Base-by-base conservation (phyloP, 192 early-diverging fungal species). In the Coemansia sp. region DNA sequence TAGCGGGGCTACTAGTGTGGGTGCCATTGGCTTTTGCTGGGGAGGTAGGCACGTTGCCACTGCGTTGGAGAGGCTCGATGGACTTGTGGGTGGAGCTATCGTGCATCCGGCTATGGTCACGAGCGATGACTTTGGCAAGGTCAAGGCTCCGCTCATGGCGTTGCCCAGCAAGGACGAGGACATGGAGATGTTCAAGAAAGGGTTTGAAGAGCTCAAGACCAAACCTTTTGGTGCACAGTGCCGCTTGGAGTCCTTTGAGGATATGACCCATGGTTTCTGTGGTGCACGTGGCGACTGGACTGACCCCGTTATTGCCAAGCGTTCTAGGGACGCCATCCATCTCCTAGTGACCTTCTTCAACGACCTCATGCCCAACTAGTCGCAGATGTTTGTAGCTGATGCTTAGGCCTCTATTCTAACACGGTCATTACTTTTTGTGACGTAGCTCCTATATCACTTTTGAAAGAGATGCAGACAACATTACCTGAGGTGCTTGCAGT, bases 11-110 rank as follows among this genome's bases (percentile, higher is more conserved):
- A 68, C 68, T 11, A 66, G 78, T 9, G 79, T 87, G 44, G 88
- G 88, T 29, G 43, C 88, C 9, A 67, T 89, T 64, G 92, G 91
- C 8, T 89, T 91, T 71, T 92, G 91, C 85, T 92, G 91, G 91
- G 91, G 92, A 46, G 87, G 81, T 13, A 80, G 88, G 65, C 85
- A 91, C 63, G 73, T 87, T 20, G 80, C 84, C 5, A 61, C 80
- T 40, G 86, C 86, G 38, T 72, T 80, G 27, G 67, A 87, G 11
- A 72, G 81, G 43, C 82, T 86, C 6, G 66, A 73, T 3, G 88
- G 85, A 10, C 80, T 88, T 49, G 66, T 71, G 12, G 79, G 87
- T 4, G 84, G 87, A 8, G 87, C 88, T 1, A 80, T 90, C 8
- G 84, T 89, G 38, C 92, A 93, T 52, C 90, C 92, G 20, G 87